A percentile compares a stretch with the other conserved stretches of the same genome.
These are phyloP conservation scores for Debaryomyces sp. DNA, from an alignment of 1,139 yeast species.

Conservation along the genomic window DNA sequence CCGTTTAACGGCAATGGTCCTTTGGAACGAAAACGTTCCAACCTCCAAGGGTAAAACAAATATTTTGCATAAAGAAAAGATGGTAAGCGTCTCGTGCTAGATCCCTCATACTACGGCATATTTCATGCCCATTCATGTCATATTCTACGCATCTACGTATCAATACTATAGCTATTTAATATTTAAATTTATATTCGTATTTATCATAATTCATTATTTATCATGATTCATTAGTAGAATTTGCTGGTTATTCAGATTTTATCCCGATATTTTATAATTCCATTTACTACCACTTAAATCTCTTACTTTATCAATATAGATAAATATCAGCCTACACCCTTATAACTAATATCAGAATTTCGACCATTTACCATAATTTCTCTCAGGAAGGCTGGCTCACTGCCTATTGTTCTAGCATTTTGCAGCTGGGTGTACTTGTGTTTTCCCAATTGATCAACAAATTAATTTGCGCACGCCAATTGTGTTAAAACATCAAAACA, in stretches of 20 bases:
- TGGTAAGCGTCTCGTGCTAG: constrained; percentile 26
- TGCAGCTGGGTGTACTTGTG: constrained; percentile 5
- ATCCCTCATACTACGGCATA: neutral
- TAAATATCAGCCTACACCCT: neutral
- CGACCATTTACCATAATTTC: neutral
- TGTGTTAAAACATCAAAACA: constrained; percentile 8
- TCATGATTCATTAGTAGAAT: neutral
- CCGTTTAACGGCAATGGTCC: constrained; percentile 63
- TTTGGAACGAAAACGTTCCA: constrained; percentile 32
- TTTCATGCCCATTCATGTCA: neutral
- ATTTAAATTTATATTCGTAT: neutral
- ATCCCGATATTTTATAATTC: neutral
- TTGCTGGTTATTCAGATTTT: neutral
- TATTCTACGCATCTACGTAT: neutral
- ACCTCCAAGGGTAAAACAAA: constrained; percentile 16
- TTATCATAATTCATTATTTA: neutral
- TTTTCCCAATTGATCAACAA: constrained; percentile 5
- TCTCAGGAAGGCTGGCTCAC: neutral
- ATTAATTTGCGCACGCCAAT: neutral
- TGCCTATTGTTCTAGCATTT: neutral
- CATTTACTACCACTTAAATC: neutral
- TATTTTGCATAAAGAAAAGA: constrained; percentile 26
- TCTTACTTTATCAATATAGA: neutral
- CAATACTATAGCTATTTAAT: neutral
- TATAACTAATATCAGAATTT: neutral